A percentile compares a stretch with the other conserved stretches of the same genome.
phyloP scores from a whole-genome alignment of 306 rosid genomes.

The Urtica urens region DNA sequence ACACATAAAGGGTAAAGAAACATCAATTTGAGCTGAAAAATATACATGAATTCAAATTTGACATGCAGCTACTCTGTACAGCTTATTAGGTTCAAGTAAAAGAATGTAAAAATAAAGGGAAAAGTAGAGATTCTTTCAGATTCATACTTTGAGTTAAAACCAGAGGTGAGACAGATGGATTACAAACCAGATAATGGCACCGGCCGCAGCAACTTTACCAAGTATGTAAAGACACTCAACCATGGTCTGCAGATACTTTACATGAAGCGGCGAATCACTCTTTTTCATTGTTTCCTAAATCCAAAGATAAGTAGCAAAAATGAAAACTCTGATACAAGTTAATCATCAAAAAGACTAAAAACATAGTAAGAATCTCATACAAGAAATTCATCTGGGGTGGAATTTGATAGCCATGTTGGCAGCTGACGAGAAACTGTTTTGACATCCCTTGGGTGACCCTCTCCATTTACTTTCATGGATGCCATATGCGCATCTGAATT shows the following conservation, averaged over 20 bases:
- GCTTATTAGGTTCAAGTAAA: not conserved
- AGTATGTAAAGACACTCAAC: conserved; percentile 96
- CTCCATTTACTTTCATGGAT: conserved; percentile 39
- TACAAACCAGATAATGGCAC: conserved; percentile 92
- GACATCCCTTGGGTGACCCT: conserved; percentile 36
- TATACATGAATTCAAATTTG: not conserved
- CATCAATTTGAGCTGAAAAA: not conserved
- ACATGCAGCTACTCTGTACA: not conserved
- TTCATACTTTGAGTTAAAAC: conserved; percentile 9
- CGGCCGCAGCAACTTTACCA: conserved; percentile 97
- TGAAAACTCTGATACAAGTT: conserved; percentile 24
- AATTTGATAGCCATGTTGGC: conserved; percentile 88
- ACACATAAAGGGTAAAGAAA: not conserved
- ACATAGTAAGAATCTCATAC: conserved; percentile 32
- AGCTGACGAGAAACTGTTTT: conserved; percentile 43
- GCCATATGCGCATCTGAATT: conserved; percentile 40
- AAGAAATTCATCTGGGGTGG: conserved; percentile 98
- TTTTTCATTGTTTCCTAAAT: conserved; percentile 75
- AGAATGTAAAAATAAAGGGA: not conserved
- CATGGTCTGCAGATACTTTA: conserved; percentile 94
- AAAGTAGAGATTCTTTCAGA: conserved; percentile 2
- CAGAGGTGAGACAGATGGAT: conserved; percentile 12
- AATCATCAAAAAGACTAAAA: conserved; percentile 13
- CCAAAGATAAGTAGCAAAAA: conserved; percentile 22
- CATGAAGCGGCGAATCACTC: conserved; percentile 80